Percentiles rank a stretch among this genome's conserved stretches.
Conservation (phyloP, 1,284 basidiomycete genomes). For the Trametes pubescens region DNA sequence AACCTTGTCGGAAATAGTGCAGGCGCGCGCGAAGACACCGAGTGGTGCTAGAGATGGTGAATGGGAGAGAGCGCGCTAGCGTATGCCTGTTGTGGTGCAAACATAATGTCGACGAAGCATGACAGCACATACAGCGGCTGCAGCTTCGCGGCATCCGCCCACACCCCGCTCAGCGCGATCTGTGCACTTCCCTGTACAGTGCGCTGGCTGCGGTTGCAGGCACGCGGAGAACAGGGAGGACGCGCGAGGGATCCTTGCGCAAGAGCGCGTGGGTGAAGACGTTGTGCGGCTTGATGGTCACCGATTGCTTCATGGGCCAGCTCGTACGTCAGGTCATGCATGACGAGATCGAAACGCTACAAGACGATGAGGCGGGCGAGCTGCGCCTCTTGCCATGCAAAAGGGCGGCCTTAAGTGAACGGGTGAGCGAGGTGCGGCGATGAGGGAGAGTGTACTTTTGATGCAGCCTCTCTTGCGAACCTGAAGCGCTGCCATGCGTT, state of each 20-base stretch:
- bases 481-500: slow-evolving; percentile 57
- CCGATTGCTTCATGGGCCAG: slow-evolving; percentile 53
- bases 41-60: too few species aligned
- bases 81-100: too few species aligned
- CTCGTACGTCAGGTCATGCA: slow-evolving; percentile 53
- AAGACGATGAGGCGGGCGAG: slow-evolving; percentile 52
- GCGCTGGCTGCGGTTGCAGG: not conserved
- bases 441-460: slow-evolving; percentile 28
- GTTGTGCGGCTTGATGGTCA: slow-evolving; percentile 58
- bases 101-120: too few species aligned
- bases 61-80: too few species aligned
- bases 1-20: too few species aligned
- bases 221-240: slow-evolving; percentile 23
- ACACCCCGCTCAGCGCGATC: not conserved
- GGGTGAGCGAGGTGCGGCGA: not conserved
- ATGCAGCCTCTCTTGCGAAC: slow-evolving; percentile 51
- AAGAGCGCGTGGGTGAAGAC: slow-evolving; percentile 52
- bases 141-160: slow-evolving; percentile 12
- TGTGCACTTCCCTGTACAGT: too few species aligned
- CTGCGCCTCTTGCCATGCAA: slow-evolving; percentile 59
- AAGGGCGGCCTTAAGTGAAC: slow-evolving; percentile 47
- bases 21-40: too few species aligned
- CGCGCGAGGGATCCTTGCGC: slow-evolving; percentile 35
- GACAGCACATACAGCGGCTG: slow-evolving; percentile 50
- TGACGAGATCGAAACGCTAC: slow-evolving; percentile 54